Evolutionary conservation across 352 stramenopile genomes (phyloP).

Genomic region (Phytopythium sindhum): DNA sequence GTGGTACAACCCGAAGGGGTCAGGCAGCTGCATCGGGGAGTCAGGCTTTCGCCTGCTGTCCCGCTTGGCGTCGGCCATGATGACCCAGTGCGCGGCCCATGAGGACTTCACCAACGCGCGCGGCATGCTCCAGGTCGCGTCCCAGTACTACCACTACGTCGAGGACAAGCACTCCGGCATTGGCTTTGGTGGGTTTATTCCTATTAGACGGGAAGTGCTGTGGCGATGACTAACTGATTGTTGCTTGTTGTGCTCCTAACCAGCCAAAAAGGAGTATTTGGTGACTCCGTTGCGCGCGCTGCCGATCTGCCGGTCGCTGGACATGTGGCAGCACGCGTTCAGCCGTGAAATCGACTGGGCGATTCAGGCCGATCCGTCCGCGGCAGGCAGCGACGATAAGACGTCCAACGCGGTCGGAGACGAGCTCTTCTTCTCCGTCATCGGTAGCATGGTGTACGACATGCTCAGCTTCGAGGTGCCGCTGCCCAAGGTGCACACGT

Average conservation of each 20-base stretch:
- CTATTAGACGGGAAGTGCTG: not conserved
- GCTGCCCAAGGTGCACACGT: conserved; percentile 67
- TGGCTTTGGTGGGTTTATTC: conserved; percentile 49
- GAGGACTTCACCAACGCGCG: conserved; percentile 82
- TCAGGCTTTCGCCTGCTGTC: conserved; percentile 61
- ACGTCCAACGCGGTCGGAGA: conserved; percentile 38
- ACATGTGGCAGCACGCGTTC: conserved; percentile 86
- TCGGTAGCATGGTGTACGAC: conserved; percentile 79
- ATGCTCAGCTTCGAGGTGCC: conserved; percentile 83
- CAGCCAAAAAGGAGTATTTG: conserved; percentile 82
- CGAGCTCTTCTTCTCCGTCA: conserved; percentile 80
- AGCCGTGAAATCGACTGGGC: conserved; percentile 69
- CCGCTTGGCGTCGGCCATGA: conserved; percentile 49
- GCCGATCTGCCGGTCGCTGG: conserved; percentile 70
- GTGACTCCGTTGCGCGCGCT: conserved; percentile 52
- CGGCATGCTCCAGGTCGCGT: conserved; percentile 73
- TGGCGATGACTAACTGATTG: not conserved
- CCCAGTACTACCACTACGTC: conserved; percentile 78
- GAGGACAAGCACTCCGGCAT: conserved; percentile 73
- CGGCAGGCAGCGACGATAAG: conserved; percentile 24
- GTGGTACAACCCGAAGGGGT: conserved; percentile 81
- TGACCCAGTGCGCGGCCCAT: conserved; percentile 72
- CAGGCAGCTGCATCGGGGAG: conserved; percentile 74
- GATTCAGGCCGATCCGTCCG: conserved; percentile 32
- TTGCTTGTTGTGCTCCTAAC: conserved; percentile 3